Evolutionary conservation across 768 basidiomycete species (phyloP), one percentile per base, ranked within the genome.

Genomic region (Tulasnella sp.): DNA sequence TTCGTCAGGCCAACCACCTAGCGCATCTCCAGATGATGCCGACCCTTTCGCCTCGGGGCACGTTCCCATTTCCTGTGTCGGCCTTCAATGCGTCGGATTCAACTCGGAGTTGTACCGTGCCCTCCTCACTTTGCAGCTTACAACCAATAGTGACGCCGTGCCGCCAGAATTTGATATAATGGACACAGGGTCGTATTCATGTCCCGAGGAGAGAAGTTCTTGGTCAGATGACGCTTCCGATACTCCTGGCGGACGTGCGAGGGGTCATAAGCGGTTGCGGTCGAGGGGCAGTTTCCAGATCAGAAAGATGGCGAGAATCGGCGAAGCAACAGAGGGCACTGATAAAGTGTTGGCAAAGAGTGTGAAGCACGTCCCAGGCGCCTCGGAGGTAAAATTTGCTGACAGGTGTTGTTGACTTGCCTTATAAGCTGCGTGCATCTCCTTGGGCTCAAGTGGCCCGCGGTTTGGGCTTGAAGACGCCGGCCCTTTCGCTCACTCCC

Each of bases 51-150:
- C 21, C 2, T 42, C 38, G 1, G 53, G 41, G n/a, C 11, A 44
- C 9, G 41, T 43, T 41, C 22, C 41, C 24, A 38, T 41, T 2
- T 42, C 38, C 17, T 44, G 53, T 42, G 43, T 55, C 38, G 53
- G 53, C 9, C 53, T 55, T 2, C 53, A 55, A n/a, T 55, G 53
- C 53, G 24, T 55, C 38, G 53, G 53, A 29, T 55, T 55, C 53
- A 55, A 55, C 53, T 21, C 53, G 34, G 41, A 41, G 5, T 29
- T 55, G 11, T 43, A 55, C 41, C 53, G 29, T 27, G 34, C 53
- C 3, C 42, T 55, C 38, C 34, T 38, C 10, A n/a, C 53, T 8
- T 8, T 41, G 19, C 3, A 27, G 11, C 34, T 27, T 22, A 31
- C 10, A 43, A 8, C 1, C n/a, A 38, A 5, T 7, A 38, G 15